A percentile compares a stretch with the other conserved stretches of the same genome.
Conservation (phyloP, 495 filamentous ascomycete species). For the Letharia columbiana region DNA sequence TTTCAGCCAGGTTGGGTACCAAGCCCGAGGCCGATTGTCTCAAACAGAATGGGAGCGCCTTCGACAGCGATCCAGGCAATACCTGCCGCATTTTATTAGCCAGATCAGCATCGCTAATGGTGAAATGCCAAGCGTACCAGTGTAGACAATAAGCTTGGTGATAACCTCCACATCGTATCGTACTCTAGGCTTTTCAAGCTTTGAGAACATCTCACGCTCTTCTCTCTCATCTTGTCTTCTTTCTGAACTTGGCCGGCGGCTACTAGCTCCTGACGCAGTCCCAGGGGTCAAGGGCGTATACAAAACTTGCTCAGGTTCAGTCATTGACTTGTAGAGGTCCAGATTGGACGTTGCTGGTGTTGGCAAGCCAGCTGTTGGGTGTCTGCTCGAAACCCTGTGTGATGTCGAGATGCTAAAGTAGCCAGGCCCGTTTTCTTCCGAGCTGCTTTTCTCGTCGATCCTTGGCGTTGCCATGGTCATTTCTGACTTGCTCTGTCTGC, state of each 20-base stretch:
- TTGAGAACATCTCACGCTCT: constrained; percentile 76
- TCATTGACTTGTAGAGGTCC: constrained; percentile 60
- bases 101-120: not conserved
- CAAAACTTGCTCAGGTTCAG: constrained; percentile 42
- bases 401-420: constrained; percentile 19
- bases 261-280: constrained; percentile 28
- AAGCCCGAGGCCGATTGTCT: constrained; percentile 53
- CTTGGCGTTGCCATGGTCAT: not conserved
- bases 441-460: constrained; percentile 11
- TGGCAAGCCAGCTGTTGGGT: constrained; percentile 23
- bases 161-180: constrained; percentile 96
- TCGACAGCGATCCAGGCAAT: constrained; percentile 70
- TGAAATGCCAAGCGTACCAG: constrained; percentile 49
- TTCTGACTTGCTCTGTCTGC: constrained; percentile 60
- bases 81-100: constrained; percentile 36
- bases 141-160: constrained; percentile 92
- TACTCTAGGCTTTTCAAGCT: constrained; percentile 77
- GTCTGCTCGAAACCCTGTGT: constrained; percentile 8
- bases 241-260: constrained; percentile 32
- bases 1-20: constrained; percentile 17
- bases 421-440: constrained; percentile 8
- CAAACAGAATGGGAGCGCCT: constrained; percentile 55
- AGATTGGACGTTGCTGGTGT: constrained; percentile 37
- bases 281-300: constrained; percentile 34
- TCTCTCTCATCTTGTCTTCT: constrained; percentile 46